phyloP scores from a whole-genome alignment of 2,329 filamentous ascomycete species.

The Akanthomyces muscarius region DNA sequence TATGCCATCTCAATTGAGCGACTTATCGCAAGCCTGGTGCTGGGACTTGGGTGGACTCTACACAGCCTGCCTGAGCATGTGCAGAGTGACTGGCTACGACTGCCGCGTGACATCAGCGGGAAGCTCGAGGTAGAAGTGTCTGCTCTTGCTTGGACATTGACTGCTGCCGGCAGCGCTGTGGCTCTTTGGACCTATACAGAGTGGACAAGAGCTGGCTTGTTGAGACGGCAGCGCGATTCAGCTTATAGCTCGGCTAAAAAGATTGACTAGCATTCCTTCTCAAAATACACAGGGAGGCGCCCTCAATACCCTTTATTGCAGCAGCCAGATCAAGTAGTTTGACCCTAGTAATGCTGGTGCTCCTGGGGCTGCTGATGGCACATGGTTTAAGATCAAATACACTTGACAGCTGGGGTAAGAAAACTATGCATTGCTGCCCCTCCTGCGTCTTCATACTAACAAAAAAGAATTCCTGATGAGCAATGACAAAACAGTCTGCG shows the following conservation, averaged over 20 bases:
- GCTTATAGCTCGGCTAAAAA: not conserved
- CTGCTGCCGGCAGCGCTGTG: not conserved
- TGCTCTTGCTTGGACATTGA: constrained; percentile 10
- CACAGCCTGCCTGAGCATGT: not conserved
- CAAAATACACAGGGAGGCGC: no score
- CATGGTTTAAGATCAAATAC: no score
- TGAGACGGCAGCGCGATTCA: not conserved
- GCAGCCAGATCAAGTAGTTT: no score
- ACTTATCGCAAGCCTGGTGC: not conserved
- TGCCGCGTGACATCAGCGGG: not conserved
- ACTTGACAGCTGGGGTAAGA: no score
- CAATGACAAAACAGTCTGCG: no score
- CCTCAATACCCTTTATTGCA: no score
- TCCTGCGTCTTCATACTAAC: no score
- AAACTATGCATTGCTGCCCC: no score
- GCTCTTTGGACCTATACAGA: not conserved
- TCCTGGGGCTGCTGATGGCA: no score
- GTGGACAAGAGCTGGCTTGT: not conserved
- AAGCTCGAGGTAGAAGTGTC: constrained; percentile 4
- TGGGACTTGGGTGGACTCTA: not conserved
- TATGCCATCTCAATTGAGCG: constrained; percentile 10
- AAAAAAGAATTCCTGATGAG: no score
- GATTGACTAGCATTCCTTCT: not conserved
- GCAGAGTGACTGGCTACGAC: not conserved
- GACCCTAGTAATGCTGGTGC: no score